phyloP scores from a whole-genome alignment of 495 filamentous ascomycete genomes.

The Pyrenula massariospora region DNA sequence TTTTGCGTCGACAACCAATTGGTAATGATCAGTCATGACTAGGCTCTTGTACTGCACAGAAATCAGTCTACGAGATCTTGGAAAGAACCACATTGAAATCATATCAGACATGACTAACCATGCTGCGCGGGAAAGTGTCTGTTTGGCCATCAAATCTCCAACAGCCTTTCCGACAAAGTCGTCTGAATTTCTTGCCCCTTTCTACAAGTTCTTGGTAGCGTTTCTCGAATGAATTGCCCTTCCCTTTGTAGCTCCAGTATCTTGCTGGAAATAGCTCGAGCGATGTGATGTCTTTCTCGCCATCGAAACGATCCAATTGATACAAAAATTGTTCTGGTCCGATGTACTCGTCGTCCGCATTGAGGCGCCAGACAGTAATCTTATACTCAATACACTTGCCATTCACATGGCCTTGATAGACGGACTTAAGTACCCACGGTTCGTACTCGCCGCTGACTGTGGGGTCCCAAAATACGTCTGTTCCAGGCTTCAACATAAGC shows the following conservation, averaged over 20 bases:
- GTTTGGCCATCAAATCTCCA: background rate
- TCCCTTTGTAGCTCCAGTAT: background rate
- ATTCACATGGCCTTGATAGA: background rate
- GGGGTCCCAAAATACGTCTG: slow-evolving; percentile 6
- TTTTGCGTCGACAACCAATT: background rate
- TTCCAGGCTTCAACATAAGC: slow-evolving; percentile 12
- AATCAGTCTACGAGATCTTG: background rate
- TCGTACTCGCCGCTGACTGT: background rate
- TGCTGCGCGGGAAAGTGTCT: background rate
- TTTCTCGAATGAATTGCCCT: background rate
- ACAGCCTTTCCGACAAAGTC: background rate
- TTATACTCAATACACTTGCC: background rate
- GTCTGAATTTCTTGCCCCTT: background rate
- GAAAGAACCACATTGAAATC: background rate
- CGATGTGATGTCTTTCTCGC: slow-evolving; percentile 4
- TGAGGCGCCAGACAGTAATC: slow-evolving; percentile 2
- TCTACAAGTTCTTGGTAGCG: background rate
- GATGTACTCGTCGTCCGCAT: slow-evolving; percentile 1
- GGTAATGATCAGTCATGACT: background rate
- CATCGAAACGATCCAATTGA: slow-evolving; percentile 2
- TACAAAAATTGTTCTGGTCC: background rate
- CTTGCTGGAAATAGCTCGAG: background rate
- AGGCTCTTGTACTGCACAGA: background rate
- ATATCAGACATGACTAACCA: background rate
- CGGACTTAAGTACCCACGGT: slow-evolving; percentile 1